Conservation (phyloP, 148 eudicot species). For the Gaultheria prostrata region DNA sequence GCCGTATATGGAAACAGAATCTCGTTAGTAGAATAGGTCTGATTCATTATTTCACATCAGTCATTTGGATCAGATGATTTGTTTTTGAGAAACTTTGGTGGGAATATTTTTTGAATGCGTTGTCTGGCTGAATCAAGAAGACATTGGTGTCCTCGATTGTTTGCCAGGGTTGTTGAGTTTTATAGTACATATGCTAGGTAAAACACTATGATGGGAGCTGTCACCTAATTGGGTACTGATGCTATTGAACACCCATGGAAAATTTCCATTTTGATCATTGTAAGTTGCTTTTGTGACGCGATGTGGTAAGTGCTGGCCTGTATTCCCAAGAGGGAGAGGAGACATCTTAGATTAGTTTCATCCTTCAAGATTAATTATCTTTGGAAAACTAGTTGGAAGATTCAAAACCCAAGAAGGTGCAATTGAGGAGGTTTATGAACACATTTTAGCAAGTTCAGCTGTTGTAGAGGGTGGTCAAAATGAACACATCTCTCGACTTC, state of each 20-base stretch:
- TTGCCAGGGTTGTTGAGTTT: too few relatives aligned
- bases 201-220: neutral
- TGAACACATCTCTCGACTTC: too few relatives aligned
- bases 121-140: neutral
- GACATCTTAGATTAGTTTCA: neutral
- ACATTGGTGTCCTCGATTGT: neutral
- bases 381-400: neutral
- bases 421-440: neutral
- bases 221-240: too few relatives aligned
- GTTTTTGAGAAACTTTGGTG: neutral
- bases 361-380: neutral
- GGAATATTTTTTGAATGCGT: neutral
- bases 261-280: too few relatives aligned
- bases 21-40: neutral
- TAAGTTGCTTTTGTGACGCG: too few relatives aligned
- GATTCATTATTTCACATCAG: neutral
- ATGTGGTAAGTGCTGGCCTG: too few relatives aligned
- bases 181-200: neutral
- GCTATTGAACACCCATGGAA: neutral
- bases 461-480: too few relatives aligned
- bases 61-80: neutral
- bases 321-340: neutral
- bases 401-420: neutral
- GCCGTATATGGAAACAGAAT: neutral
- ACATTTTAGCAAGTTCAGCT: neutral